phyloP scores from a whole-genome alignment of 1,284 basidiomycete genomes.

The Trametes pubescens region DNA sequence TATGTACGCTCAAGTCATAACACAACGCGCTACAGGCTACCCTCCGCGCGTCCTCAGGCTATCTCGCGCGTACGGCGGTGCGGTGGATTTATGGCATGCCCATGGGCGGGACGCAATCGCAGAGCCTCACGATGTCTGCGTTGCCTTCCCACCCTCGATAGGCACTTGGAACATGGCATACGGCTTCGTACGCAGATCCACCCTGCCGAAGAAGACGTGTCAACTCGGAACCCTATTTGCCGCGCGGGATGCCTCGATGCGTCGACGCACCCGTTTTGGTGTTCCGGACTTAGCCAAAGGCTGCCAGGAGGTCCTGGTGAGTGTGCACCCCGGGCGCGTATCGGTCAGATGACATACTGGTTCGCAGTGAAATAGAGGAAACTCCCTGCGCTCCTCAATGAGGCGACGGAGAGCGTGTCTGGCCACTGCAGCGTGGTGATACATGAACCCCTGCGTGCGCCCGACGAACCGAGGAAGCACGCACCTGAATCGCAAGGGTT shows the following conservation, averaged over 20 bases:
- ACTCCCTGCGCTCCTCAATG: slow-evolving; percentile 24
- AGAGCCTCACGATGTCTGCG: not conserved
- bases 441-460: not conserved
- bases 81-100: not conserved
- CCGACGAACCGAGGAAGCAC: not conserved
- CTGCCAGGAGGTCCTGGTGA: slow-evolving; percentile 11
- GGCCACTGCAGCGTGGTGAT: slow-evolving; percentile 25
- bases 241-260: too few species aligned
- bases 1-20: not conserved
- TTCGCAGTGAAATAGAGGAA: slow-evolving; percentile 34
- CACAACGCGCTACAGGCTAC: not conserved
- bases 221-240: not conserved
- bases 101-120: not conserved
- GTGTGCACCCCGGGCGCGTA: slow-evolving; percentile 4
- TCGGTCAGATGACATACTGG: slow-evolving; percentile 26
- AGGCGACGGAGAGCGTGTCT: slow-evolving; percentile 31
- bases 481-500: slow-evolving; percentile 39
- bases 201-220: not conserved
- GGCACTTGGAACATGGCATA: slow-evolving; percentile 20
- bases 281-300: slow-evolving; percentile 32
- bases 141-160: slow-evolving; percentile 15
- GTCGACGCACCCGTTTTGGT: slow-evolving; percentile 32
- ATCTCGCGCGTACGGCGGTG: not conserved
- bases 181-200: slow-evolving; percentile 23
- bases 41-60: not conserved